Base-by-base conservation (phyloP, 1,284 basidiomycete genomes). In the Cryptococcus deneoformans region DNA sequence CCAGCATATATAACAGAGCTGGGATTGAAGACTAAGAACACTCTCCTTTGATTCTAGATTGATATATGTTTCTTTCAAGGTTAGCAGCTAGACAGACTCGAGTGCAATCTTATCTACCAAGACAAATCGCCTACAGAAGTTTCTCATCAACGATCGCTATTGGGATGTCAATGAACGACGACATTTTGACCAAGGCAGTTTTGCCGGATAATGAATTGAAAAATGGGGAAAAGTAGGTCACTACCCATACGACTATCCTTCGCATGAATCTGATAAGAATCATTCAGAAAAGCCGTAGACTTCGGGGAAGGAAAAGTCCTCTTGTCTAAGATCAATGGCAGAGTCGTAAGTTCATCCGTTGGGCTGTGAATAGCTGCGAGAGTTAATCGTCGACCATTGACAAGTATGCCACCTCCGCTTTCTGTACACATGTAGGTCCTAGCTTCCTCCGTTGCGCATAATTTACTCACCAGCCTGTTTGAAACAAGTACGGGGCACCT, bases 301-400 rank as follows among this genome's bases (percentile, higher is more conserved):
- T 92, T 94, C 73, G 87, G 72, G 73, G 78, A 79, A 35, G 90
- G 89, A 49, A 90, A 90, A 76, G 86, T 93, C 40, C 81, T 95
- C 10, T 76, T 95, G 12, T 87, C 88, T 58, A 87, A 87, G 57
- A 77, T 94, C 34, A 86, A 86, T 29, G 86, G 88, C 68, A 84
- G 87, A 65, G 54, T 78, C 29, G 72, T 74, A 49, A 58, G 71
- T 66, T 24, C 29, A 2, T 20, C 20, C 20, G 20, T 20, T 20
- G 20, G 2, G 20, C 20, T 20, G 20, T 20, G 39, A 5, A 46
- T 8, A 39, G 14, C 46, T 47, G 7, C 44, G n/a, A 29, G 11
- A 39, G 20, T 11, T 39, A 78, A 87, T 6, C 81, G 87, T 42
- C 35, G 3, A 46, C 12, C 14, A 20, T 46, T 10, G 10, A 10